These are phyloP conservation scores for Dryas octopetala DNA, from an alignment of 306 rosid genomes.

Conservation along the genomic window DNA sequence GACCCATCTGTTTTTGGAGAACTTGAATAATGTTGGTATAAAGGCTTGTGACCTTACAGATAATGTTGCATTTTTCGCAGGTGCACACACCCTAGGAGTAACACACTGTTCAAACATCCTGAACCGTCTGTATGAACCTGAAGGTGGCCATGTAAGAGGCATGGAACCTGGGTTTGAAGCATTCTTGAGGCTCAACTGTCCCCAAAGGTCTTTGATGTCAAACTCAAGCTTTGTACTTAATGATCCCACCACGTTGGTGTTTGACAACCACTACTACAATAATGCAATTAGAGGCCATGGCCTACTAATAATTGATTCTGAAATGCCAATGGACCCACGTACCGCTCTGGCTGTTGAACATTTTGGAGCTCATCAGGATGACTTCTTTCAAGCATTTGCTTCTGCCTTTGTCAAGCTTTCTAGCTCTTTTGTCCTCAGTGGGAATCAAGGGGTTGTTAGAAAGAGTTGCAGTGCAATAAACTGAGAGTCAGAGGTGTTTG, in stretches of 20 bases:
- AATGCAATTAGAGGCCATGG: slow-evolving; percentile 33
- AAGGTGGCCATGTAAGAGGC: slow-evolving; percentile 14
- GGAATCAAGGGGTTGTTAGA: slow-evolving; percentile 32
- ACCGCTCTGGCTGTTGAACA: slow-evolving; percentile 6
- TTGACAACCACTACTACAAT: slow-evolving; percentile 28
- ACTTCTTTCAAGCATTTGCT: slow-evolving; percentile 35
- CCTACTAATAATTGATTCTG: slow-evolving; percentile 32
- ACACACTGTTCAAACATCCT: slow-evolving; percentile 31
- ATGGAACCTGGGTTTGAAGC: slow-evolving; percentile 27
- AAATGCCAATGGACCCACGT: slow-evolving; percentile 28
- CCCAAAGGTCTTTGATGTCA: slow-evolving; percentile 9
- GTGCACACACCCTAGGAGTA: slow-evolving; percentile 33
- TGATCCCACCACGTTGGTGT: slow-evolving; percentile 29
- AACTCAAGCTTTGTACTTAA: slow-evolving; percentile 29
- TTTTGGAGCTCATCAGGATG: slow-evolving; percentile 18
- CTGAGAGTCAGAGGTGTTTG: not conserved
- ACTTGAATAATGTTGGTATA: not conserved
- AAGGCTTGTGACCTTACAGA: not conserved
- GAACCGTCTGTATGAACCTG: slow-evolving; percentile 18
- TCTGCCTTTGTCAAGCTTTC: slow-evolving; percentile 42
- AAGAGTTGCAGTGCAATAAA: slow-evolving; percentile 23
- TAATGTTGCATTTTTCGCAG: slow-evolving; percentile 3
- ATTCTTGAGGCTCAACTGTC: slow-evolving; percentile 30
- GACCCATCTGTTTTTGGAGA: too few relatives aligned
- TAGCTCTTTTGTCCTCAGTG: slow-evolving; percentile 18